phyloP scores from a whole-genome alignment of 139 green algal species.

The Tetradesmus lagerheimii region DNA sequence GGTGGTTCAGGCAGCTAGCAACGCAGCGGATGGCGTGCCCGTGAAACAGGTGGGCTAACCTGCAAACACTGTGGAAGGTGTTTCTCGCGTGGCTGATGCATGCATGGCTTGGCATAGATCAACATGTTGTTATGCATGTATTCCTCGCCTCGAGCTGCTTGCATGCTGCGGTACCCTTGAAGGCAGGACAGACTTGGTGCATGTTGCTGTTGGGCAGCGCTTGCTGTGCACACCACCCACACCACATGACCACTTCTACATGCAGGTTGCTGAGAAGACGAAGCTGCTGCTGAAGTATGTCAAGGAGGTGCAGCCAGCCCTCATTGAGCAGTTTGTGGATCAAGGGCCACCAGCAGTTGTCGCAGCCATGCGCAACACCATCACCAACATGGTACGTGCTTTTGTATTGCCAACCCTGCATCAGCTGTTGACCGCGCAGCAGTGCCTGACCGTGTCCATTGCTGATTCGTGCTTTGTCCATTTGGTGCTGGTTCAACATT shows the following conservation, averaged over 20 bases:
- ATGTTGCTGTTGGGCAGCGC: background rate
- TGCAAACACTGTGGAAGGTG: background rate
- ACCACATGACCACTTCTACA: background rate
- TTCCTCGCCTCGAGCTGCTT: background rate
- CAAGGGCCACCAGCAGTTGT: constrained; percentile 54
- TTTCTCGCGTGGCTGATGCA: background rate
- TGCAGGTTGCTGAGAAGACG: constrained; percentile 20
- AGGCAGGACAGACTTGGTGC: background rate
- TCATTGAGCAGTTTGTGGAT: constrained; percentile 43
- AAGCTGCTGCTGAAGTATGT: constrained; percentile 45
- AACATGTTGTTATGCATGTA: background rate
- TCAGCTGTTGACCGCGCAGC: background rate
- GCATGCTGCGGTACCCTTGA: background rate
- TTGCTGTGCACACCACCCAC: background rate
- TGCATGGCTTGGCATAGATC: background rate
- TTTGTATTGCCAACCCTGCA: background rate
- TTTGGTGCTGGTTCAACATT: background rate
- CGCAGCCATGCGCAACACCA: constrained; percentile 80
- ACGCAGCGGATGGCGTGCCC: background rate
- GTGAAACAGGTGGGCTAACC: constrained; percentile 4
- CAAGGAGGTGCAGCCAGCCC: constrained; percentile 39
- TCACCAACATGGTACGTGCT: constrained; percentile 71
- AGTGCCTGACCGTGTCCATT: background rate
- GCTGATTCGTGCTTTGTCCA: background rate
- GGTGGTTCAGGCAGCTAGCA: background rate